phyloP scores from a whole-genome alignment of 768 basidiomycete species.

The Stropharia rugosoannulata region DNA sequence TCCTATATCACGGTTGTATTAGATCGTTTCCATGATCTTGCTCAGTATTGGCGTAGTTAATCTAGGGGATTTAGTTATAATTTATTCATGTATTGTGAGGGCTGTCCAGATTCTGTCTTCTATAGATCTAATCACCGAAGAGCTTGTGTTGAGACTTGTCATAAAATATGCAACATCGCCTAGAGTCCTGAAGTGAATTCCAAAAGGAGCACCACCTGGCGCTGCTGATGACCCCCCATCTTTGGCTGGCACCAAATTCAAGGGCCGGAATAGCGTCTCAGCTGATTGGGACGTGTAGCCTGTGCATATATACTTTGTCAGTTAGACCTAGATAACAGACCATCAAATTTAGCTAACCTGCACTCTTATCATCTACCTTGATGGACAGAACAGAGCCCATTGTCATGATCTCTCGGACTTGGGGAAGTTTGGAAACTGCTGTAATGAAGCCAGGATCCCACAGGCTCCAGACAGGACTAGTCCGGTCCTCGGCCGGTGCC shows the following conservation, averaged over 20 bases:
- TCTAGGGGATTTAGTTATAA: conserved; percentile 9
- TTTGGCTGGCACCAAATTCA: conserved; percentile 34
- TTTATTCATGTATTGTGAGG: conserved; percentile 19
- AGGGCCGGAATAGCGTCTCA: conserved; percentile 51
- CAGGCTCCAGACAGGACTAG: conserved; percentile 70
- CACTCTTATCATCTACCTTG: conserved; percentile 57
- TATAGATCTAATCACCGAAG: conserved; percentile 51
- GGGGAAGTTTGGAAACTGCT: conserved; percentile 51
- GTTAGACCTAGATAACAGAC: background rate
- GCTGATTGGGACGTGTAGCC: conserved; percentile 68
- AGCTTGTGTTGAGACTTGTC: conserved; percentile 76
- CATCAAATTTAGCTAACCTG: conserved; percentile 41
- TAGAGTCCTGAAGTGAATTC: conserved; percentile 83
- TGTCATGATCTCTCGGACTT: conserved; percentile 79
- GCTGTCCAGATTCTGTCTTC: conserved; percentile 60
- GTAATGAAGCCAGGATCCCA: conserved; percentile 79
- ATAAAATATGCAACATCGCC: conserved; percentile 95
- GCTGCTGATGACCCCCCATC: conserved; percentile 33
- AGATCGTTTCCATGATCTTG: conserved; percentile 90
- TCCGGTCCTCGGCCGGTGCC: conserved; percentile 29
- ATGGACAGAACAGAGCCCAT: conserved; percentile 85
- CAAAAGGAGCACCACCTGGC: conserved; percentile 56
- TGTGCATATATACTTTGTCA: conserved; percentile 16
- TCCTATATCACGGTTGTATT: conserved; percentile 91
- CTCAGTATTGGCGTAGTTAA: conserved; percentile 85